Evolutionary conservation across 306 rosid genomes (phyloP).

Genomic region (Cucurbita pepo): DNA sequence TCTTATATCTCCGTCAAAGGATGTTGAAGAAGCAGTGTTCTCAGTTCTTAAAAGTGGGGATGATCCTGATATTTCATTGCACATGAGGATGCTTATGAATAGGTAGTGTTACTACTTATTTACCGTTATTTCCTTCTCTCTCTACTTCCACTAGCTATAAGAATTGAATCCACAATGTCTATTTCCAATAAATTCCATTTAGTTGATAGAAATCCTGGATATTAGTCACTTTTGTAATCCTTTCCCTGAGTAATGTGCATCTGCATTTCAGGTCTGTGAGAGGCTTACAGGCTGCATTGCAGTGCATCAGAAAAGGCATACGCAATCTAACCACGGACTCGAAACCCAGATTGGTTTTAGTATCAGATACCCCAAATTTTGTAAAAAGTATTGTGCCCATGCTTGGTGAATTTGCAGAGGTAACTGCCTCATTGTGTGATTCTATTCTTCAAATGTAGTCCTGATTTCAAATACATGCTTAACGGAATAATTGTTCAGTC

Average conservation of each 20-base stretch:
- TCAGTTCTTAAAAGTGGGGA: constrained; percentile 57
- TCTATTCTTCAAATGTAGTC: neutral
- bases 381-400: constrained; percentile 34
- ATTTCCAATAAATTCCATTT: neutral
- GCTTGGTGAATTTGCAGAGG: constrained; percentile 77
- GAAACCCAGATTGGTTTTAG: constrained; percentile 62
- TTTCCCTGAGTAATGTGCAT: constrained; percentile 5
- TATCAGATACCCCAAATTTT: constrained; percentile 76
- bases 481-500: neutral
- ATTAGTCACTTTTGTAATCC: neutral
- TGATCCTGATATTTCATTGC: constrained; percentile 82
- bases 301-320: constrained; percentile 46
- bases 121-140: neutral
- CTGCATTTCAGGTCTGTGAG: constrained; percentile 49
- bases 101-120: constrained; percentile 35
- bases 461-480: neutral
- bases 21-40: constrained; percentile 63
- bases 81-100: constrained; percentile 93
- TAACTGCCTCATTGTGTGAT: constrained; percentile 12
- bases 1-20: constrained; percentile 72
- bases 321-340: constrained; percentile 18
- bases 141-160: constrained; percentile 1
- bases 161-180: neutral
- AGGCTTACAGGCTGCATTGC: constrained; percentile 65
- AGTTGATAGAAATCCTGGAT: neutral